Base-by-base conservation (phyloP, 306 rosid genomes). In the Gastrolobium villosum region DNA sequence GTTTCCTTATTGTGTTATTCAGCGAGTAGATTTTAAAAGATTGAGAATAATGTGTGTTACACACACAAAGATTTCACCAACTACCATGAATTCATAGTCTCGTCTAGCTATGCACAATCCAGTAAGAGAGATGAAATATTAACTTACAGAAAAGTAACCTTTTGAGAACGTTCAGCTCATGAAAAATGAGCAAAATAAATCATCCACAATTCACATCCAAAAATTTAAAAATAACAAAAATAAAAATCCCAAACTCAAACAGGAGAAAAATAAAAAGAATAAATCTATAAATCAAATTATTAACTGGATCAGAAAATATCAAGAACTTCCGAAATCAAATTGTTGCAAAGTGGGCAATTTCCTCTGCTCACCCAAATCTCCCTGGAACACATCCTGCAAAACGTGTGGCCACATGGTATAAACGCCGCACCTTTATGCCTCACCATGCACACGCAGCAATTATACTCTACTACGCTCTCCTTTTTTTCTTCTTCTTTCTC, bases 371-470 rank as follows among this genome's bases (percentile, higher is more conserved):
- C 98, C 88, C 87, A 88, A 7, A 92, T 81, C 85, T 95, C 97
- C 60, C 91, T 87, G 2, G 97, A 95, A 70, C 99, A 95, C 65
- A 72, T 78, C 74, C 98, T 87, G 87, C 99, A 95, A 68, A 91
- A 95, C 0, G 99, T 86, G 75, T 95, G 99, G 0, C 99, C 99
- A 72, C 99, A 95, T 0, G 97, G 89, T 48, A 86, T 91, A 69
- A 93, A 84, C 1, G 97, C 94, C 54, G 97, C 87, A 2, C 95
- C 97, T 65, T 86, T 91, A 71, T 91, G 94, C 87, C 97, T 85
- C 62, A 92, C 98, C 97, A 91, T 91, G 84, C 99, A 95, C 84
- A 92, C 94, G 84, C 96, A 91, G 85, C 99, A 92, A 5, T 84
- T 88, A 26, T 76, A 71, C 64, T 82, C 98, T 35, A 59, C 83